A percentile compares a stretch with the other conserved stretches of the same genome.
Evolutionary conservation across 2,329 filamentous ascomycete species (phyloP).

Genomic region (Beauveria brongniartii): DNA sequence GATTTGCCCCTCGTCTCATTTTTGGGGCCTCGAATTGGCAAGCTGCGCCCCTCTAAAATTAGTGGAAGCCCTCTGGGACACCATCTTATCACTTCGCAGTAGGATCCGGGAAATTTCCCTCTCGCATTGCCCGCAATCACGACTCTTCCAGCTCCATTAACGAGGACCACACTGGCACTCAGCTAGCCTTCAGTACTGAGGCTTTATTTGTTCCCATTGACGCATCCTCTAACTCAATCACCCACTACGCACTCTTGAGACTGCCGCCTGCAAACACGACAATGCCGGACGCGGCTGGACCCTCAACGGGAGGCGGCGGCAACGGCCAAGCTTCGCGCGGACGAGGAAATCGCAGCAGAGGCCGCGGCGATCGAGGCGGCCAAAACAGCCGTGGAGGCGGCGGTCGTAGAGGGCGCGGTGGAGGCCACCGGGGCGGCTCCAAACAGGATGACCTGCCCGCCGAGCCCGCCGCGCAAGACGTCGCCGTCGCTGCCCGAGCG

Average conservation of each 20-base stretch:
- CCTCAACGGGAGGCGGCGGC: slow-evolving; percentile 1
- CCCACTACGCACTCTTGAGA: not conserved
- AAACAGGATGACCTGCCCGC: slow-evolving; percentile 21
- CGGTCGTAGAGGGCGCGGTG: slow-evolving; percentile 29
- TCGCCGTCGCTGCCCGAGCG: slow-evolving; percentile 20
- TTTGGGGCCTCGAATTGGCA: slow-evolving; percentile 2
- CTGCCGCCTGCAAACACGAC: not conserved
- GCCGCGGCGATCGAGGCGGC: slow-evolving; percentile 1
- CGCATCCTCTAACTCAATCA: not conserved
- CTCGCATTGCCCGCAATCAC: not conserved
- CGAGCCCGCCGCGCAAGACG: slow-evolving; percentile 24
- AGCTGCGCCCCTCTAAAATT: slow-evolving; percentile 9
- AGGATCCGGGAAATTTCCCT: not conserved
- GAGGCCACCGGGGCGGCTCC: slow-evolving; percentile 2
- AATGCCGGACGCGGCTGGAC: slow-evolving; percentile 5
- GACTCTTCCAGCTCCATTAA: not conserved
- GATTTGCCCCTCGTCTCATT: slow-evolving; percentile 8
- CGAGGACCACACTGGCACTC: not conserved
- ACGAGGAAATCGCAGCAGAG: slow-evolving; percentile 7
- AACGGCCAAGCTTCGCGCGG: slow-evolving; percentile 2
- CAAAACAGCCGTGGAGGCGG: slow-evolving; percentile 19
- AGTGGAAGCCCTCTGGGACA: slow-evolving; percentile 7
- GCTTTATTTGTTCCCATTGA: not conserved
- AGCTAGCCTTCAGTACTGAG: not conserved
- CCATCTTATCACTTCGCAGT: not conserved